Evolutionary conservation across 2,329 filamentous ascomycete species (phyloP), one percentile per base, ranked within the genome.

Genomic region (Didymella arachidicola): DNA sequence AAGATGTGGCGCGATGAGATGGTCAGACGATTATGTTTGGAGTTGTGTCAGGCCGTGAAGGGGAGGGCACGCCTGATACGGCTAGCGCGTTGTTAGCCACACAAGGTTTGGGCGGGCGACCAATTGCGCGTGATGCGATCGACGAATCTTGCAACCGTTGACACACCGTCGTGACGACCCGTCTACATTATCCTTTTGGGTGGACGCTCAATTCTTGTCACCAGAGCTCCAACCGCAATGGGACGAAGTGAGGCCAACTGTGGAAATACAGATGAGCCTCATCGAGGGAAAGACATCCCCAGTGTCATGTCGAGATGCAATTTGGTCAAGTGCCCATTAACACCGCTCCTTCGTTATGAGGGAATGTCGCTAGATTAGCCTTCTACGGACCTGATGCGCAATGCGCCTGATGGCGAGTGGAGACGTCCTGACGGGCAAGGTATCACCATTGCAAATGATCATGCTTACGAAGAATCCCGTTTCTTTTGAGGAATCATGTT

Each of bases 11-110:
- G 16, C 46, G 49, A 19, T 54, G 53, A 47, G 47, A 62, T 62
- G 45, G 55, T 70, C 66, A 72, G 68, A 73, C 70, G 36, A 38
- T 48, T 53, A 65, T 67, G 71, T 73, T 71, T 73, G 59, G 62
- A 60, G 48, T 68, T 32, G 63, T 64, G 68, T 72, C 36, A 32
- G 10, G 10, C 22, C 22, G 22, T 22, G 22, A 22, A 22, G 22
- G 22, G 22, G 22, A 22, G 22, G 22, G 2, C 22, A 22, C 2
- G 22, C 22, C 22, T 22, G 22, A 22, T 22, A 22, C 22, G 22
- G 22, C 22, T 22, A 22, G 22, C 22, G 22, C 22, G 2, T 22
- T 22, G 2, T 3, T 22, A 3, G 22, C 22, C 22, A 2, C 22
- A 22, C 22, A 22, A 22, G 2, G 22, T 22, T 22, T 22, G 2